Evolutionary conservation across 2,329 filamentous ascomycete genomes (phyloP).

Genomic region (Alternaria arbusti): DNA sequence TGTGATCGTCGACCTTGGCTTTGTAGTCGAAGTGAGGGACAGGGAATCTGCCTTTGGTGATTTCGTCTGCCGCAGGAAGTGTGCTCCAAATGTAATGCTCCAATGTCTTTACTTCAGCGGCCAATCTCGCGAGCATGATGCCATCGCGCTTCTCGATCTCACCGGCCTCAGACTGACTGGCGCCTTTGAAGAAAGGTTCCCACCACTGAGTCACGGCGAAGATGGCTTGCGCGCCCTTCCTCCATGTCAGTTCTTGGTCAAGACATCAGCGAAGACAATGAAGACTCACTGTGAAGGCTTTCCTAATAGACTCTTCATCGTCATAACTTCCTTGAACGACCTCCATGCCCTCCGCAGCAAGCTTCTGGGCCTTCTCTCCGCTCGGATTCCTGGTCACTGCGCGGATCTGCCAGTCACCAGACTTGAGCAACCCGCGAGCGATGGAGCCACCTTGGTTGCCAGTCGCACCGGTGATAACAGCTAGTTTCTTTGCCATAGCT

Average conservation of each 20-base stretch:
- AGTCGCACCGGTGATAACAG: conserved; percentile 35
- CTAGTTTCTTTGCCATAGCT: conserved; percentile 35
- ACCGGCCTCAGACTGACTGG: conserved; percentile 30
- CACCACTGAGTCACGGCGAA: conserved; percentile 44
- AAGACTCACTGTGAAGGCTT: conserved; percentile 13
- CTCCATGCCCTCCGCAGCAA: conserved; percentile 46
- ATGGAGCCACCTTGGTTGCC: conserved; percentile 36
- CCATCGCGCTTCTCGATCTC: conserved; percentile 45
- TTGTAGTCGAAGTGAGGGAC: conserved; percentile 53
- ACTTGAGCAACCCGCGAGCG: conserved; percentile 45
- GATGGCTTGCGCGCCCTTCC: conserved; percentile 27
- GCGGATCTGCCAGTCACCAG: conserved; percentile 58
- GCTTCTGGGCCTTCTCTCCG: conserved; percentile 18
- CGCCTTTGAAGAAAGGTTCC: conserved; percentile 21
- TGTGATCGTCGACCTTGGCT: conserved; percentile 47
- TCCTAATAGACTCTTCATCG: conserved; percentile 12
- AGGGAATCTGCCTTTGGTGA: conserved; percentile 37
- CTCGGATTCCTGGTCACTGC: conserved; percentile 52
- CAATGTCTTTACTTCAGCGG: conserved; percentile 42
- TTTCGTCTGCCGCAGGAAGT: conserved; percentile 40
- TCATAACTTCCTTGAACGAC: conserved; percentile 34
- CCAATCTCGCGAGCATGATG: conserved; percentile 49
- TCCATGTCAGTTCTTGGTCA: not conserved
- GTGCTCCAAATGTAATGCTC: conserved; percentile 55
- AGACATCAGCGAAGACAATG: not conserved